Conservation (phyloP, 352 stramenopile genomes). For the Phytophthora megakarya region DNA sequence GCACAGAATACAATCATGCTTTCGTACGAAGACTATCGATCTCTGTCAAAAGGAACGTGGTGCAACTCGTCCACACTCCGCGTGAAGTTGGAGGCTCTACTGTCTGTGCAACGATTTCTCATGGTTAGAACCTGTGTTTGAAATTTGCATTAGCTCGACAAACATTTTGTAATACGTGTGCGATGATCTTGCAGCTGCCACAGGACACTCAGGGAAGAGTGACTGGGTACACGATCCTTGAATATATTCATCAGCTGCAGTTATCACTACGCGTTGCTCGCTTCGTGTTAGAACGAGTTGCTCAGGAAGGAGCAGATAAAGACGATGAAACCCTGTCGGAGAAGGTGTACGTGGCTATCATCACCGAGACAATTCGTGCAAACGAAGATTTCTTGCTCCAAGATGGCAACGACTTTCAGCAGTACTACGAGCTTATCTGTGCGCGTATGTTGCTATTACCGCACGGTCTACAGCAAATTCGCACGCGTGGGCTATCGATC, state of each 20-base stretch:
- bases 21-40: constrained; percentile 50
- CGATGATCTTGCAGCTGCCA: constrained; percentile 37
- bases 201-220: constrained; percentile 39
- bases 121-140: constrained; percentile 37
- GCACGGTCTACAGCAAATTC: constrained; percentile 40
- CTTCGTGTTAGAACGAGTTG: constrained; percentile 20
- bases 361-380: constrained; percentile 33
- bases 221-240: constrained; percentile 49
- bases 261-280: constrained; percentile 35
- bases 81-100: constrained; percentile 35
- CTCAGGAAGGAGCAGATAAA: constrained; percentile 5
- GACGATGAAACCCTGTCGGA: constrained; percentile 37
- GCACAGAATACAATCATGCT: constrained; percentile 41
- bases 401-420: constrained; percentile 47
- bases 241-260: constrained; percentile 55
- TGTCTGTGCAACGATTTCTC: constrained; percentile 45
- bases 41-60: constrained; percentile 24
- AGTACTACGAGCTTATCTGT: constrained; percentile 73
- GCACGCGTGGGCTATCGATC: constrained; percentile 25
- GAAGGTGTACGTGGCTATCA: constrained; percentile 31
- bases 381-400: constrained; percentile 24
- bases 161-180: not conserved
- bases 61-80: not conserved
- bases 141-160: not conserved
- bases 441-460: constrained; percentile 57